Evolutionary conservation across 2,329 filamentous ascomycete species (phyloP).

Genomic region (Dothistroma pini): DNA sequence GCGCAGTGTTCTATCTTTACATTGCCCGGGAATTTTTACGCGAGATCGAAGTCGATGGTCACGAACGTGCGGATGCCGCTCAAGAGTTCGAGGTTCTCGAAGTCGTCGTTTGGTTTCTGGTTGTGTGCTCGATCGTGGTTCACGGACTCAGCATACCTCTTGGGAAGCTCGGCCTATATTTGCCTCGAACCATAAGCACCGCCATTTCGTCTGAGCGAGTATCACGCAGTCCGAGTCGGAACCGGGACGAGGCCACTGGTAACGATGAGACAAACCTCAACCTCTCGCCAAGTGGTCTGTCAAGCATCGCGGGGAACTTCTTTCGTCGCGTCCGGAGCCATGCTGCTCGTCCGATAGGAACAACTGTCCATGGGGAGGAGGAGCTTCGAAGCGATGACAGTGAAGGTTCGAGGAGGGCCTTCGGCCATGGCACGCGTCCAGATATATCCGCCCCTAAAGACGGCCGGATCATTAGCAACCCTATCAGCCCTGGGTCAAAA

Average conservation of each 20-base stretch:
- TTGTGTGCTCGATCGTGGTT: constrained; percentile 78
- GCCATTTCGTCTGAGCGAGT: constrained; percentile 44
- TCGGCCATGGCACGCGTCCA: constrained; percentile 9
- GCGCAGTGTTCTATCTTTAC: constrained; percentile 86
- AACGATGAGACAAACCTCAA: not conserved
- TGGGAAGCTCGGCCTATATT: constrained; percentile 60
- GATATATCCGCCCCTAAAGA: constrained; percentile 19
- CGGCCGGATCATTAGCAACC: constrained; percentile 20
- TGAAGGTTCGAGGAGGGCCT: constrained; percentile 4
- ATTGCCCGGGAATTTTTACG: constrained; percentile 71
- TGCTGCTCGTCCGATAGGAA: constrained; percentile 3
- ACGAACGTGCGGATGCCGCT: constrained; percentile 62
- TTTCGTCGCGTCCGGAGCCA: constrained; percentile 7
- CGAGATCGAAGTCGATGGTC: constrained; percentile 55
- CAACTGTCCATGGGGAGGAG: constrained; percentile 32
- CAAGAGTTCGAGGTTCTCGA: constrained; percentile 63
- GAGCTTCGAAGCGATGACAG: constrained; percentile 3
- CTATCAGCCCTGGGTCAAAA: constrained; percentile 10
- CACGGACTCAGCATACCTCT: constrained; percentile 80
- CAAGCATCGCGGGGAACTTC: constrained; percentile 1
- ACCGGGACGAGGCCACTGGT: not conserved
- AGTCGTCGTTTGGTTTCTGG: constrained; percentile 81
- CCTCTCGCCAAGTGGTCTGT: not conserved
- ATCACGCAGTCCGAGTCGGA: constrained; percentile 23
- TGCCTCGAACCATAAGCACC: constrained; percentile 61